Evolutionary conservation across 192 early-diverging fungal species (phyloP), one percentile per base, ranked within the genome.

Genomic region (Allomyces arbusculus): DNA sequence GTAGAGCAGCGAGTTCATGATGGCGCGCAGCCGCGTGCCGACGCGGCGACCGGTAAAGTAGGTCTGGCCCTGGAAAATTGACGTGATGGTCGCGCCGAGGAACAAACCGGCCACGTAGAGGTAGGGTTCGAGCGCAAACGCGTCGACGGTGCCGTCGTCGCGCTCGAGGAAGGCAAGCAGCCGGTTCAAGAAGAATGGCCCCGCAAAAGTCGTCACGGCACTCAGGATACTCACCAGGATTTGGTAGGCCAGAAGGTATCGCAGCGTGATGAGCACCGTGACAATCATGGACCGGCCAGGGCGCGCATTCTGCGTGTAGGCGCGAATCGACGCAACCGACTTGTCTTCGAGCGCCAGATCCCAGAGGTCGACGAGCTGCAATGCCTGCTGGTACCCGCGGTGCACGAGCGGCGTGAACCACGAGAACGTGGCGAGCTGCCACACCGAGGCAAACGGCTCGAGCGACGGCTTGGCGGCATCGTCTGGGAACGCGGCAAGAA

Each of bases 11-110:
- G 50, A 58, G 50, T 58, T 58, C 16, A 58, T 58, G 50, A 58
- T 58, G 50, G 50, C 50, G 50, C 50, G 50, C 3, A n/a, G 3
- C 16, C 50, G 50, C 20, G 50, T 58, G 20, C 50, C 50, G 16
- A 58, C 50, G 50, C 50, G 50, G 50, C 50, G 50, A n/a, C 50
- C 50, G 50, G 50, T 58, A 58, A 58, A 58, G 50, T 58, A 58
- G 16, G 50, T 58, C 50, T 58, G 50, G 50, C 50, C 50, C 12
- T 58, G 16, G 50, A 14, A 58, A 14, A 58, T n/a, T 3, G 16
- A 20, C 12, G 50, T n/a, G 16, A 58, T 6, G 50, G 50, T 58
- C 50, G 12, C 20, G 50, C 50, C 12, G 3, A 58, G 16, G 20
- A 58, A 58, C 50, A 58, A 16, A 16, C 50, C 50, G 16, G 20